phyloP scores from a whole-genome alignment of 2,329 filamentous ascomycete genomes.

The Trichocomaceae sp. region DNA sequence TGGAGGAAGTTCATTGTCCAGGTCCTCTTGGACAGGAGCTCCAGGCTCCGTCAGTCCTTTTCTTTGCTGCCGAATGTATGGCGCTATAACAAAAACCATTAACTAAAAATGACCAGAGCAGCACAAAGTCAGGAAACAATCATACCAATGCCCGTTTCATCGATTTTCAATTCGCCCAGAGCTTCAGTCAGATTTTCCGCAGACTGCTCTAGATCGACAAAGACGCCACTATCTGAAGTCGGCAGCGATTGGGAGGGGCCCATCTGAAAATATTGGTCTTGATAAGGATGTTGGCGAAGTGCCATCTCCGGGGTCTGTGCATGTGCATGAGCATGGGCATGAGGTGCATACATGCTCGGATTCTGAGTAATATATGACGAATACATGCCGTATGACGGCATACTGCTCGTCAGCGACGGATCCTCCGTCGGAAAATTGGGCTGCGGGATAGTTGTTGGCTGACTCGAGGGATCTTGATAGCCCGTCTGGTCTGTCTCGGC shows the following conservation, averaged over 20 bases:
- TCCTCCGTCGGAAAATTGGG: constrained; percentile 22
- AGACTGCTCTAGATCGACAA: constrained; percentile 57
- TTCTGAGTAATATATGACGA: constrained; percentile 31
- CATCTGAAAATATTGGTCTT: constrained; percentile 14
- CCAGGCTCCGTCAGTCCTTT: constrained; percentile 46
- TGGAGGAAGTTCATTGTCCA: constrained; percentile 62
- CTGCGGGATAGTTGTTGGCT: constrained; percentile 46
- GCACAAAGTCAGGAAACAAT: not conserved
- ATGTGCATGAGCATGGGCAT: too few relatives aligned
- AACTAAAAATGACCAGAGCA: not conserved
- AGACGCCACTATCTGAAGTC: constrained; percentile 41
- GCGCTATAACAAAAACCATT: constrained; percentile 48
- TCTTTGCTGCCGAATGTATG: constrained; percentile 68
- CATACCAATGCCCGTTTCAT: constrained; percentile 78
- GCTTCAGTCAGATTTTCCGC: constrained; percentile 70
- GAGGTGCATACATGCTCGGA: constrained; percentile 26
- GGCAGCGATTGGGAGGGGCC: constrained; percentile 23
- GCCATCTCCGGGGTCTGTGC: constrained; percentile 27
- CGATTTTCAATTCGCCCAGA: constrained; percentile 78
- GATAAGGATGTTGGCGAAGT: constrained; percentile 24
- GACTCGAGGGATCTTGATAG: constrained; percentile 21
- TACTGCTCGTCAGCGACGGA: constrained; percentile 3
- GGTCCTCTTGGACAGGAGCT: constrained; percentile 59
- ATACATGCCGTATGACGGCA: constrained; percentile 28
- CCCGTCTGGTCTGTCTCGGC: constrained; percentile 21